These are phyloP conservation scores for Aspergillus diversus DNA, from an alignment of 495 filamentous ascomycete genomes.

Conservation along the genomic window DNA sequence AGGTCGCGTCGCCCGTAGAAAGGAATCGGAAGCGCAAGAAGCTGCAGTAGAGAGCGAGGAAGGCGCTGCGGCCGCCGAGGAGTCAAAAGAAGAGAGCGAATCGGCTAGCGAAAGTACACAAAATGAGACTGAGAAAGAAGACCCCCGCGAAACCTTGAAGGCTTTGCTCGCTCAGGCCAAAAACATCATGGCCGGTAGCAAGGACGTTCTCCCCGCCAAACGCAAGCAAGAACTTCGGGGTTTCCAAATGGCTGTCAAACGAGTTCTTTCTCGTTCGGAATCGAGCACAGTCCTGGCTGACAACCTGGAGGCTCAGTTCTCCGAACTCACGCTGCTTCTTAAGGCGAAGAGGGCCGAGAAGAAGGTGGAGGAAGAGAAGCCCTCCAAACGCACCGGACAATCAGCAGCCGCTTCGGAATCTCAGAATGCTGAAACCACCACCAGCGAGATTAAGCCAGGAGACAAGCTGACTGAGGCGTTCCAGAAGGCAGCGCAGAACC, in stretches of 20 bases:
- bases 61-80: conserved; percentile 33
- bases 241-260: conserved; percentile 57
- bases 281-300: conserved; percentile 47
- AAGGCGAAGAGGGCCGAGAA: conserved; percentile 43
- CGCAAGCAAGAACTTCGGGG: conserved; percentile 64
- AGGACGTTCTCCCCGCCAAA: conserved; percentile 57
- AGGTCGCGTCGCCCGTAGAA: conserved; percentile 35
- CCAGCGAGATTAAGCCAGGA: conserved; percentile 28
- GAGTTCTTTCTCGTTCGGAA: conserved; percentile 54
- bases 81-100: conserved; percentile 31
- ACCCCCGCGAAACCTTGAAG: conserved; percentile 51
- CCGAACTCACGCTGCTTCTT: conserved; percentile 45
- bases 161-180: conserved; percentile 58
- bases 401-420: conserved; percentile 8
- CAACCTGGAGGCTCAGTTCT: conserved; percentile 57
- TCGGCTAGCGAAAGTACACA: conserved; percentile 28
- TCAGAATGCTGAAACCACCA: conserved; percentile 13
- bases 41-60: conserved; percentile 26
- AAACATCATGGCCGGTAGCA: conserved; percentile 51
- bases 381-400: conserved; percentile 5
- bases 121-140: conserved; percentile 29
- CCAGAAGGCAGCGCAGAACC: conserved; percentile 41
- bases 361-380: conserved; percentile 32
- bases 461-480: conserved; percentile 48
- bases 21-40: conserved; percentile 30